Evolutionary conservation across 169 alveolate genomes (phyloP).

Genomic region (Plasmodium knowlesi): DNA sequence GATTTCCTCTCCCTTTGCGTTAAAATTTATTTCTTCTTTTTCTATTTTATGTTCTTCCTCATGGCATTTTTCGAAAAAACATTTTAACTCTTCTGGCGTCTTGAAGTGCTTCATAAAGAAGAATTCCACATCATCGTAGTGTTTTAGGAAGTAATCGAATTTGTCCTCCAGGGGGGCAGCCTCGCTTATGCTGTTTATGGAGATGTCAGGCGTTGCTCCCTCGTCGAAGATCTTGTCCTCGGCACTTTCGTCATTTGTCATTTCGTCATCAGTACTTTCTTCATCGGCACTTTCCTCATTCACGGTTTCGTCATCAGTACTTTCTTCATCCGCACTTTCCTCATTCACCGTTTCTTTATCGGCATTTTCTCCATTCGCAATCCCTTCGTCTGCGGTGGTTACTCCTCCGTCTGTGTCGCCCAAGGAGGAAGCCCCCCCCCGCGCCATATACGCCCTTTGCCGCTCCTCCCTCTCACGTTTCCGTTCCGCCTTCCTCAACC

Average conservation of each 20-base stretch:
- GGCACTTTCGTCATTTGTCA: not conserved
- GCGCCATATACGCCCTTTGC: not conserved
- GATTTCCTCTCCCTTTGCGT: conserved; percentile 18
- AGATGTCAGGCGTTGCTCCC: not conserved
- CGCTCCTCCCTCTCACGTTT: not conserved
- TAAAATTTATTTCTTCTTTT: conserved; percentile 50
- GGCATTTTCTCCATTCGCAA: not conserved
- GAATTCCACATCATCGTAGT: conserved; percentile 49
- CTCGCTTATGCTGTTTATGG: not conserved
- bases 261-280: not conserved
- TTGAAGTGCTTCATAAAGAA: conserved; percentile 37
- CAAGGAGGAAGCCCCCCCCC: not conserved
- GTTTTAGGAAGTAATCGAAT: conserved; percentile 9
- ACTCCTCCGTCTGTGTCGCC: not conserved
- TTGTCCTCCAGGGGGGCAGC: conserved; percentile 10
- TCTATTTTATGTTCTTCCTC: conserved; percentile 21
- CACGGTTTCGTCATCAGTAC: not conserved
- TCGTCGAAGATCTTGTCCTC: no score
- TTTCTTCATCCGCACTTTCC: not conserved
- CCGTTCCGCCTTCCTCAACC: not conserved
- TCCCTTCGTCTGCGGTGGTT: not conserved
- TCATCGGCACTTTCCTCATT: not conserved
- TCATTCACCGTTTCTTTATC: not conserved
- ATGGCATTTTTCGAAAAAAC: conserved; percentile 30
- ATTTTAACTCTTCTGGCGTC: conserved; percentile 29